Evolutionary conservation across 441 rosid species (phyloP).

Genomic region (Flueggea neowawraea): DNA sequence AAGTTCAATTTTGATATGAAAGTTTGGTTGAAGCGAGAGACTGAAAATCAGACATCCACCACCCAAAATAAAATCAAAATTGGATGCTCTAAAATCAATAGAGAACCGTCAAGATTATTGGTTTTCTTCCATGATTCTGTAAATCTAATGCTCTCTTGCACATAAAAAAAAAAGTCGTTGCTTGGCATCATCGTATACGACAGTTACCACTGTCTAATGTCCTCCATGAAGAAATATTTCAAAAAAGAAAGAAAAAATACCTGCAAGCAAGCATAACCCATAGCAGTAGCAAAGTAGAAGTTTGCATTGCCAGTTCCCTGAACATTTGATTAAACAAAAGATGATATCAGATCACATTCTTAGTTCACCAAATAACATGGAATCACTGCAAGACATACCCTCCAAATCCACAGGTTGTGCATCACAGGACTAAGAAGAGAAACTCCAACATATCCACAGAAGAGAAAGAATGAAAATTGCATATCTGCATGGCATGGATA

Average conservation of each 20-base stretch:
- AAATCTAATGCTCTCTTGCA: no score
- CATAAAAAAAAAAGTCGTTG: no score
- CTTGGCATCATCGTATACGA: no score
- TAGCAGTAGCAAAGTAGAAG: conserved; percentile 91
- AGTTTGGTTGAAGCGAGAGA: no score
- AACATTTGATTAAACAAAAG: conserved; percentile 16
- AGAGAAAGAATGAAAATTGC: conserved; percentile 89
- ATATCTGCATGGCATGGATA: conserved; percentile 48
- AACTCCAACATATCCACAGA: conserved; percentile 86
- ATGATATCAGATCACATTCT: background rate
- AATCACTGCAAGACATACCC: conserved; percentile 41
- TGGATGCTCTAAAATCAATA: no score
- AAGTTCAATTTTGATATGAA: no score
- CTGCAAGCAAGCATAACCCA: conserved; percentile 92
- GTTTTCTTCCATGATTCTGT: no score
- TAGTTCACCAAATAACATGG: no score
- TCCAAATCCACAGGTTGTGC: conserved; percentile 99
- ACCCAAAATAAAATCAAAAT: no score
- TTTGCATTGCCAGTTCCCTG: conserved; percentile 99
- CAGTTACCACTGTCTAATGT: background rate
- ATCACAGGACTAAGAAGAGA: conserved; percentile 96
- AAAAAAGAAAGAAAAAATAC: conserved; percentile 25
- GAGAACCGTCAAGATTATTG: no score
- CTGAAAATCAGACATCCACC: no score
- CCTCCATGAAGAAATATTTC: background rate